Evolutionary conservation across 352 stramenopile species (phyloP), one percentile per base, ranked within the genome.

Genomic region (Poterioochromonas sp.): DNA sequence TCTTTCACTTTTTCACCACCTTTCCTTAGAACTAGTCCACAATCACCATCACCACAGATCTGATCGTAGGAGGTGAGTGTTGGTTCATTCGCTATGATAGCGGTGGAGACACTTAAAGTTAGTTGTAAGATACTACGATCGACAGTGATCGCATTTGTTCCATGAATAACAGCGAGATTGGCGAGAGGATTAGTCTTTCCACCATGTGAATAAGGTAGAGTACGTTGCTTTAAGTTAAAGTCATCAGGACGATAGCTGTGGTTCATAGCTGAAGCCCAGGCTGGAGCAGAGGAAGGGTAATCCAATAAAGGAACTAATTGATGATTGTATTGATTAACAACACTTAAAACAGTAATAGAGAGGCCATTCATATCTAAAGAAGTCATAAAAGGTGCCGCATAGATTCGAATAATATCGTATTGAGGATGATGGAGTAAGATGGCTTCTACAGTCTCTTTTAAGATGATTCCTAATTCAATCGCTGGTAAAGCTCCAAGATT

Each of bases 41-140:
- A 98, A 83, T 99, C 95, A 34, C 95, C 94, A 81, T 99, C 95
- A 53, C 95, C 95, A 29, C 97, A 94, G 76, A 93, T 97, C 0
- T 87, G 88, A 84, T 99, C 95, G 87, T 92, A 97, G 73, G 89
- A 89, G 0, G 92, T 98, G 5, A 98, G 84, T 49, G 94, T 80
- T 8, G 88, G 81, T 84, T 98, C 93, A 15, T 87, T 86, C 79
- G 92, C 86, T 69, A 95, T 88, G 35, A 98, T 81, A 32, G 84
- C 85, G 58, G 88, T 78, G 41, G 85, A 90, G 11, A 92, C 91
- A 3, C 85, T 84, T 8, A 8, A 49, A 26, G 40, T 49, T 5
- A 8, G 11, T n/a, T 47, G 5, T 26, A 40, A 8, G 11, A 73
- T 29, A n/a, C n/a, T n/a, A n/a, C n/a, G n/a, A 34, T 68, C 58